A percentile compares a stretch with the other conserved stretches of the same genome.
Conservation (phyloP, 345 rosid genomes). For the Geranium brycei region DNA sequence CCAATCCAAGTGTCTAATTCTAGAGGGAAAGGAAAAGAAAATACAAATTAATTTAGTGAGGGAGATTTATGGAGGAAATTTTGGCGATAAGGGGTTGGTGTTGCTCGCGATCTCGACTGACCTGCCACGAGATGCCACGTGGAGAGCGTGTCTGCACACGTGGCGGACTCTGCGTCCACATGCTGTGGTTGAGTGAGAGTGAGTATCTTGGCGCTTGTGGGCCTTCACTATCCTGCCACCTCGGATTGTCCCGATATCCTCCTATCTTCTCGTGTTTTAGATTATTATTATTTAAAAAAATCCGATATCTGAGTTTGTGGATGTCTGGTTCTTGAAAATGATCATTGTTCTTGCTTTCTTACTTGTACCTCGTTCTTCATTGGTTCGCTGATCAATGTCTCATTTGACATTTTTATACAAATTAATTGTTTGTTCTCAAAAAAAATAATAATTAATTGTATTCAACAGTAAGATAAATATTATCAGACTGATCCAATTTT, state of each 20-base stretch:
- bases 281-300: too few relatives aligned
- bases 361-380: too few relatives aligned
- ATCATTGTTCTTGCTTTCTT: too few relatives aligned
- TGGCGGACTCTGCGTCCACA: constrained; percentile 52
- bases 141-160: constrained; percentile 23
- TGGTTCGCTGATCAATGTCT: too few relatives aligned
- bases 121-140: constrained; percentile 66
- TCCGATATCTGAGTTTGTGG: too few relatives aligned
- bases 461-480: too few relatives aligned
- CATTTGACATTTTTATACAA: too few relatives aligned
- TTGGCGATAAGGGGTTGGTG: constrained; percentile 65
- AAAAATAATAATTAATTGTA: too few relatives aligned
- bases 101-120: constrained; percentile 52
- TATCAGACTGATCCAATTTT: too few relatives aligned
- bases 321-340: too few relatives aligned
- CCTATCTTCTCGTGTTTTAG: background rate
- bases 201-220: background rate
- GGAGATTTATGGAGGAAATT: background rate
- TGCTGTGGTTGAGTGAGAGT: constrained; percentile 9
- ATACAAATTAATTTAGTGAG: background rate
- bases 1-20: too few relatives aligned
- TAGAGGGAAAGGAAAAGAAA: background rate
- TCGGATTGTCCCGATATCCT: background rate
- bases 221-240: background rate
- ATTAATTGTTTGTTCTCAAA: too few relatives aligned